Percentiles rank a stretch among this genome's conserved stretches.
phyloP scores from a whole-genome alignment of 140 eudicot species.

The Eryngium alpinum region DNA sequence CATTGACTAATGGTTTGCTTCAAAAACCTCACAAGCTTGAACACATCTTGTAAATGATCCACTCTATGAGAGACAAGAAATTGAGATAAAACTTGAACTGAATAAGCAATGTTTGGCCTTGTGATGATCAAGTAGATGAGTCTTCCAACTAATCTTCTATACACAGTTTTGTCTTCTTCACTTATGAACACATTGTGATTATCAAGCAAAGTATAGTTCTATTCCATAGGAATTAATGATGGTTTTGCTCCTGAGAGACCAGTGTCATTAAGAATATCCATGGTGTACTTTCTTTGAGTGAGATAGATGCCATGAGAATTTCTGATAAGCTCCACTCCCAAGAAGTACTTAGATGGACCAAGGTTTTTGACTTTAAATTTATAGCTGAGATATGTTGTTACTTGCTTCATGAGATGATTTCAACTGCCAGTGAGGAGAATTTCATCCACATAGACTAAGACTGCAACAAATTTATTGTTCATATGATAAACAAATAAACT shows the following conservation, averaged over 20 bases:
- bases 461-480: neutral
- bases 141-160: neutral
- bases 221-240: neutral
- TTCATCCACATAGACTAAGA: neutral
- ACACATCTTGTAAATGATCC: neutral
- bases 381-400: no score
- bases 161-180: neutral
- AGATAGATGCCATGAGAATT: neutral
- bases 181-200: rapidly evolving
- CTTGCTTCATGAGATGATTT: no score
- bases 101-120: neutral
- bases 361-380: no score
- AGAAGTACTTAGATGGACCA: no score
- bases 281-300: neutral
- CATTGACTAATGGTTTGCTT: neutral
- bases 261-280: neutral
- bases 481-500: neutral
- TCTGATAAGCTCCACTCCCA: neutral
- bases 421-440: neutral
- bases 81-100: neutral
- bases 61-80: neutral
- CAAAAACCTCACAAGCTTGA: neutral
- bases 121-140: neutral
- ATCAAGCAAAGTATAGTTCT: neutral
- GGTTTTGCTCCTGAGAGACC: neutral